These are phyloP conservation scores for Mrakia hoshinonis DNA, from an alignment of 768 basidiomycete genomes.

Conservation along the genomic window DNA sequence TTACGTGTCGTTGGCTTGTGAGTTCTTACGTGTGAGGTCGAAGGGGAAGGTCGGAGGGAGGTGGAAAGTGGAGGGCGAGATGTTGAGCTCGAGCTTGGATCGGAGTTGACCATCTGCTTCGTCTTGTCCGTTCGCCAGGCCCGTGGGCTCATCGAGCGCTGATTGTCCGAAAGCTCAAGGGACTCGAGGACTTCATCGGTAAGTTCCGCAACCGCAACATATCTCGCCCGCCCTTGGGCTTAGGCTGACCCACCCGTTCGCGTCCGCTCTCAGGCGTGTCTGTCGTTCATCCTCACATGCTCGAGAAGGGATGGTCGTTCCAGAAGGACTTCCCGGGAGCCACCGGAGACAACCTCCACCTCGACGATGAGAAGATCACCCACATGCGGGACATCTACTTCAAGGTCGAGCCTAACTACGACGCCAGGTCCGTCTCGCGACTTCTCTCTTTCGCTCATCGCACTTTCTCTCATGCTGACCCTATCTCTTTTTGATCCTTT, in stretches of 20 bases:
- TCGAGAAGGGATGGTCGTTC: slow-evolving; percentile 77
- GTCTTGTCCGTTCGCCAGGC: slow-evolving; percentile 53
- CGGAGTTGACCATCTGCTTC: background rate
- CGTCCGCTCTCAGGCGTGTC: slow-evolving; percentile 52
- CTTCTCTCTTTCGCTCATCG: too few species aligned
- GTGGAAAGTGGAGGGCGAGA: background rate
- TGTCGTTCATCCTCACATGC: slow-evolving; percentile 79
- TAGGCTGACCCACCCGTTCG: background rate
- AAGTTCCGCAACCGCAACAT: slow-evolving; percentile 41
- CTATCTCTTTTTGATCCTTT: too few species aligned
- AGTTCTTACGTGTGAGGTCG: background rate
- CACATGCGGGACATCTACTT: slow-evolving; percentile 82
- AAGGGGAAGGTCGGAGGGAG: background rate
- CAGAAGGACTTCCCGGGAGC: slow-evolving; percentile 56
- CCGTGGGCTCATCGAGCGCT: slow-evolving; percentile 71
- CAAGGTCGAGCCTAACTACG: slow-evolving; percentile 52
- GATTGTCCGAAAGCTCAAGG: slow-evolving; percentile 83
- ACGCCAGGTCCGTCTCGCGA: too few species aligned
- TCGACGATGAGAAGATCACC: slow-evolving; percentile 35
- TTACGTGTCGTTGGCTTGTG: slow-evolving; percentile 41
- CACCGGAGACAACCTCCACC: slow-evolving; percentile 64
- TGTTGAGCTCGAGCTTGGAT: background rate
- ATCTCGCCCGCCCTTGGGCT: background rate
- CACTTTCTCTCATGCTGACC: too few species aligned
- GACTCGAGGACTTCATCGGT: slow-evolving; percentile 76